phyloP scores from a whole-genome alignment of 2,329 filamentous ascomycete genomes.

The Neonectria punicea region DNA sequence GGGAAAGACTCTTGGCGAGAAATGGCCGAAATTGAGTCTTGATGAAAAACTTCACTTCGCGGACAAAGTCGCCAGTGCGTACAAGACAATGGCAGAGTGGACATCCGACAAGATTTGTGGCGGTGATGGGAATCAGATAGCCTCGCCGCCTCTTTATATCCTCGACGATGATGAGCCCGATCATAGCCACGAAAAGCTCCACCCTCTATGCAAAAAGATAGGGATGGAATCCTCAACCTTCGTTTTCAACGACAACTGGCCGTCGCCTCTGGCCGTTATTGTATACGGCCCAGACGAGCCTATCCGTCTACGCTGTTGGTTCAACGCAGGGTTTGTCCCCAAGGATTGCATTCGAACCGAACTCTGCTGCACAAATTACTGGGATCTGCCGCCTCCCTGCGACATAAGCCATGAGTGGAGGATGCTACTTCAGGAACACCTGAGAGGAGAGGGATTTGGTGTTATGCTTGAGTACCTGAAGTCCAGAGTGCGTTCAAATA shows the following conservation, averaged over 20 bases:
- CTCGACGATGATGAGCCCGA: background rate
- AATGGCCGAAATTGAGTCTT: background rate
- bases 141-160: background rate
- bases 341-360: background rate
- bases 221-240: background rate
- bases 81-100: background rate
- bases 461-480: too few species aligned
- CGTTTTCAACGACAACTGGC: background rate
- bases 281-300: background rate
- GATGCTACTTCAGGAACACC: too few species aligned
- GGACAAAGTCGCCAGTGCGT: background rate
- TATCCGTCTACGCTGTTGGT: background rate
- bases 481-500: too few species aligned
- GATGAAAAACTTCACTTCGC: background rate
- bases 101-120: background rate
- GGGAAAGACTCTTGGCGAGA: background rate
- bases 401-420: too few species aligned
- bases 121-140: background rate
- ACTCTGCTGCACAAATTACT: background rate
- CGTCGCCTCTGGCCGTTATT: background rate
- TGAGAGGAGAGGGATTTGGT: too few species aligned
- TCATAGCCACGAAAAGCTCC: background rate
- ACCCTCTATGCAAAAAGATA: background rate
- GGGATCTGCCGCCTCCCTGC: too few species aligned
- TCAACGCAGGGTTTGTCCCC: background rate